Evolutionary conservation across 2,329 filamentous ascomycete species (phyloP), one percentile per base, ranked within the genome.

Genomic region (Alternaria sp.): DNA sequence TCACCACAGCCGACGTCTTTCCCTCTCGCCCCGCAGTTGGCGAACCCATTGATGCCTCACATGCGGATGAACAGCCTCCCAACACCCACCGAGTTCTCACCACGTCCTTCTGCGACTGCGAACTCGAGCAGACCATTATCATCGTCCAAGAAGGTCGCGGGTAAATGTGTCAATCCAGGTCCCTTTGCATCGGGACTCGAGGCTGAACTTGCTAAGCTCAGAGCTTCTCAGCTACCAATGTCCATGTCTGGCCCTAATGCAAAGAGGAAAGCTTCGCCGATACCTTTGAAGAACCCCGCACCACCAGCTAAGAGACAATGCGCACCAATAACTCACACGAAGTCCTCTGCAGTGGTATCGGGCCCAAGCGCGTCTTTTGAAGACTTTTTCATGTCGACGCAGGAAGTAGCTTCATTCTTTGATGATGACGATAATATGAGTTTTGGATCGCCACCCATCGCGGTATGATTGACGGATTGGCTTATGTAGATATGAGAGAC

Each of bases 321-420:
- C 28, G 40, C 11, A n/a, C n/a, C 45, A 4, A 12, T 15, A 12
- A 4, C 49, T 6, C 15, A 11, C 11, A 21, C 26, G 11, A 30
- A 47, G n/a, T 9, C 19, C 1, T 1, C 45, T 25, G 17, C 17
- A 6, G 51, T 13, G 28, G 21, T 10, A 1, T 21, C 19, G 23
- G 40, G 19, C 7, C 15, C 32, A 12, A 30, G 28, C 4, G 15
- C 13, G 15, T 44, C 52, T 5, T 67, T 70, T 23, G 62, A 59
- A 28, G 67, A 75, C 4, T 73, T 73, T 49, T 49, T 66, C 5
- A 58, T 76, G 26, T 75, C 75, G 21, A 75, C 72, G 10, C 73
- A 77, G 51, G 73, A 77, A 9, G 70, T 54, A 11, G 66, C 63
- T 25, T 70, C 62, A 8, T 73, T 76, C 46, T 75, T 77, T 50